A percentile compares a stretch with the other conserved stretches of the same genome.
Conservation (phyloP, 306 rosid species). For the Sindora glabra region DNA sequence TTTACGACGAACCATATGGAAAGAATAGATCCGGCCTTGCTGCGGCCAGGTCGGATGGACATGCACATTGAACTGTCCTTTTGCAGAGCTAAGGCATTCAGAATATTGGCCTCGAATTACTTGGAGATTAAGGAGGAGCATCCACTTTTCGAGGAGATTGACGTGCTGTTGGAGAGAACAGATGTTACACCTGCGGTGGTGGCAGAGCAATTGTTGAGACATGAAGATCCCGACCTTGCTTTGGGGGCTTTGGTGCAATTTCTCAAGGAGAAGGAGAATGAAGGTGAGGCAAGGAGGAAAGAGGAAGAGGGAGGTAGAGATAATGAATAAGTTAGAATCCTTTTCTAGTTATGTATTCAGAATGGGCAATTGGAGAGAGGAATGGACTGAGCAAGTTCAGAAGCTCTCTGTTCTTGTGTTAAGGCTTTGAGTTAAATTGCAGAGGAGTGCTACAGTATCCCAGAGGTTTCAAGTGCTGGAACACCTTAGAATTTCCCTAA, state of each 20-base stretch:
- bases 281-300: too few species aligned
- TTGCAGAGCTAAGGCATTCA: constrained; percentile 31
- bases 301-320: too few species aligned
- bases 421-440: too few species aligned
- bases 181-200: constrained; percentile 47
- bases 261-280: constrained; percentile 17
- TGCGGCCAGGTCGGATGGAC: constrained; percentile 61
- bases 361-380: too few species aligned
- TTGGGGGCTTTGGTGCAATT: constrained; percentile 19
- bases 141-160: constrained; percentile 11
- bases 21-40: constrained; percentile 38
- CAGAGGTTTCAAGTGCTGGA: too few species aligned
- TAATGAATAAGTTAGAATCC: too few species aligned
- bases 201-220: constrained; percentile 45
- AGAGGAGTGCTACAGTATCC: too few species aligned
- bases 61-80: constrained; percentile 52
- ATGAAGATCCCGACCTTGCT: constrained; percentile 28
- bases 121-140: constrained; percentile 23
- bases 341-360: too few species aligned
- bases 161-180: constrained; percentile 19
- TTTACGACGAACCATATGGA: constrained; percentile 58
- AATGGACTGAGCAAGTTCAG: too few species aligned
- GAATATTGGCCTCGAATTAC: constrained; percentile 32
- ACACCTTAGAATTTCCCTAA: too few species aligned
- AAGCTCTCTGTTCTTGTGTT: too few species aligned